Percentiles rank a stretch among this genome's conserved stretches.
Conservation (phyloP, 2,329 filamentous ascomycete genomes). For the Aspergillus proliferans region DNA sequence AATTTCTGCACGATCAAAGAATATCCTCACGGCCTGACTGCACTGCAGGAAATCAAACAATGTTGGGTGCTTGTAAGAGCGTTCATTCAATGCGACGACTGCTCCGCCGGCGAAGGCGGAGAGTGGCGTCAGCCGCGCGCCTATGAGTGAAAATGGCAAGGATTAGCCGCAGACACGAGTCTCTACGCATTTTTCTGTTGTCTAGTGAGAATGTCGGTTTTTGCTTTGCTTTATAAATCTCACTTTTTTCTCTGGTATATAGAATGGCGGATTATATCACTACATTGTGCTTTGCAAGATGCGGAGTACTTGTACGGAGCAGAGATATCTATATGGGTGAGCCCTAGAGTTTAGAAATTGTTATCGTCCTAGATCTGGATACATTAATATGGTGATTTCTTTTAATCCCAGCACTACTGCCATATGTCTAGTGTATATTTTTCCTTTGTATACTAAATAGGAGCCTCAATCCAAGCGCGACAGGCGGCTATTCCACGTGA, state of each 20-base stretch:
- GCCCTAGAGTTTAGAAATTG: too few relatives aligned
- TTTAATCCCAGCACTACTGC: too few relatives aligned
- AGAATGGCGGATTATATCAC: too few relatives aligned
- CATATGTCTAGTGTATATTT: background rate
- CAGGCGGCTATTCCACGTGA: background rate
- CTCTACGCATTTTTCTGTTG: background rate
- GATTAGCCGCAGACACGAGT: background rate
- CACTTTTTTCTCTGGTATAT: too few relatives aligned
- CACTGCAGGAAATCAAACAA: background rate
- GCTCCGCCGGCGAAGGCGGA: constrained; percentile 22
- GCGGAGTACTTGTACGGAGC: too few relatives aligned
- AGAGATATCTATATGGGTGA: too few relatives aligned
- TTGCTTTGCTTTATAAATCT: too few relatives aligned
- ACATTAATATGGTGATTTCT: too few relatives aligned
- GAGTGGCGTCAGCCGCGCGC: constrained; percentile 22
- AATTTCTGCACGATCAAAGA: background rate
- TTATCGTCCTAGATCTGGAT: too few relatives aligned
- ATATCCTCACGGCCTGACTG: background rate
- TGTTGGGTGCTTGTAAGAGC: background rate
- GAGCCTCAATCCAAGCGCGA: background rate
- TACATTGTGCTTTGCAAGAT: too few relatives aligned
- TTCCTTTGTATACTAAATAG: too few relatives aligned
- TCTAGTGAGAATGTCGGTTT: background rate
- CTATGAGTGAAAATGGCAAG: constrained; percentile 1
- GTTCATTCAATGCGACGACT: constrained; percentile 5